These are phyloP conservation scores for Umbelopsis sp. DNA, from an alignment of 192 early-diverging fungal genomes.

Conservation along the genomic window DNA sequence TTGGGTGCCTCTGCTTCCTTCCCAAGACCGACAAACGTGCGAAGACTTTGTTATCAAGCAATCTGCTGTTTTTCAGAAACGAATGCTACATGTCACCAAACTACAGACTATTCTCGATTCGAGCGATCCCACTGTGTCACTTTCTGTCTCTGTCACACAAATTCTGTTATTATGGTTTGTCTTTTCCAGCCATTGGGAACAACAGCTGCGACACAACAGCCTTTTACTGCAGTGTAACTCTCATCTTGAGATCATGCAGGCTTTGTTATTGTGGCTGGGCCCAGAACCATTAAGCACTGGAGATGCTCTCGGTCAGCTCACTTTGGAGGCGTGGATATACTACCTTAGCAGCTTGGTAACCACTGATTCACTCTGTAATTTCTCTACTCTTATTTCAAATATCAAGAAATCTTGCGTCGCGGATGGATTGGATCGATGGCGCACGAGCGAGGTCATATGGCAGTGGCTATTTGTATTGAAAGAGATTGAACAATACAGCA, in stretches of 20 bases:
- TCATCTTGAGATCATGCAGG: not conserved
- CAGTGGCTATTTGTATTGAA: conserved; percentile 1
- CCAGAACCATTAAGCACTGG: not conserved
- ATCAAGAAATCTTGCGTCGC: not conserved
- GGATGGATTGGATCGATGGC: not conserved
- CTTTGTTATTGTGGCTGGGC: not conserved
- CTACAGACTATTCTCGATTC: not conserved
- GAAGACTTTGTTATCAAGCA: not conserved
- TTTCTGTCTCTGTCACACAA: not conserved
- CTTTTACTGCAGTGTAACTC: not conserved
- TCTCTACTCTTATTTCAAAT: not conserved
- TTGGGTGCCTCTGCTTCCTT: not conserved
- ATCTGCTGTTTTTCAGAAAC: not conserved
- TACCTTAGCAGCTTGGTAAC: not conserved
- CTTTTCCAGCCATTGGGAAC: not conserved
- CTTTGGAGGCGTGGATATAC: conserved; percentile 8
- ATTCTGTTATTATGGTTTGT: not conserved
- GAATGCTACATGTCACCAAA: not conserved
- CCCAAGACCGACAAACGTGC: not conserved
- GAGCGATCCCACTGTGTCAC: not conserved
- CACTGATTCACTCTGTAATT: not conserved
- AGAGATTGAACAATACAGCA: not conserved
- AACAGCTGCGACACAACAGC: not conserved
- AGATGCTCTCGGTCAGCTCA: not conserved
- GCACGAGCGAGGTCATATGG: not conserved